Base-by-base conservation (phyloP, 495 filamentous ascomycete species). In the Corynascus novoguineensis region DNA sequence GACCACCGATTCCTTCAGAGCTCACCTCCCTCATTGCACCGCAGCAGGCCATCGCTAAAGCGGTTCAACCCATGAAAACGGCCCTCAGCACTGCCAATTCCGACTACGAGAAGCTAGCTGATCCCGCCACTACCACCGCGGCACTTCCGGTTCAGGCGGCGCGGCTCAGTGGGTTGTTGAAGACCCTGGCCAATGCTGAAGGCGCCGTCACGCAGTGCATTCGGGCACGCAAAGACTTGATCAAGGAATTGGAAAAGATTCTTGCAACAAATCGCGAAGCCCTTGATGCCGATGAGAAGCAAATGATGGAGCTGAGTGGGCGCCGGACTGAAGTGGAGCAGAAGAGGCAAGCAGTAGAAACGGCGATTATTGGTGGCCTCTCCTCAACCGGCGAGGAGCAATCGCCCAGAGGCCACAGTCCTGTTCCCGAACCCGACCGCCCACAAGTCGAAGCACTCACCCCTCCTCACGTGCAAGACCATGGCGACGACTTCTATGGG, bases 101-200 rank as follows among this genome's bases (percentile, higher is more conserved):
- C 41, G 92, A 97, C 58, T 96, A 88, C 64, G 82, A 86, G 25
- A 96, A 89, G 68, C 75, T 93, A 63, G 81, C 83, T 32, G 88
- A 92, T 57, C 80, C 88, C 3, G 72, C 75, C 80, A 3, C 66
- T 82, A 7, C 89, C 92, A 5, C 81, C 88, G 49, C 48, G 0
- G n/a, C 55, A 0, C 84, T 91, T 9, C 91, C 93, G 1, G 91
- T 97, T 10, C 87, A 95, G 66, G 93, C 93, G 2, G 95, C 95
- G 27, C 86, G 90, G 15, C 85, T 98, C 19, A 89, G 85, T 59
- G 84, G 88, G 4, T 76, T 99, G 8, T 78, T 97, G 48, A 96
- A 93, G 73, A 84, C 82, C 3, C 81, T 99, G 15, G 90, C 91
- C 32, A 89, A 82, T 53, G 93, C 93, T n/a, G 90, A 97, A 71